Conservation (phyloP, 2,329 filamentous ascomycete species). For the Penicillium capsulatum region DNA sequence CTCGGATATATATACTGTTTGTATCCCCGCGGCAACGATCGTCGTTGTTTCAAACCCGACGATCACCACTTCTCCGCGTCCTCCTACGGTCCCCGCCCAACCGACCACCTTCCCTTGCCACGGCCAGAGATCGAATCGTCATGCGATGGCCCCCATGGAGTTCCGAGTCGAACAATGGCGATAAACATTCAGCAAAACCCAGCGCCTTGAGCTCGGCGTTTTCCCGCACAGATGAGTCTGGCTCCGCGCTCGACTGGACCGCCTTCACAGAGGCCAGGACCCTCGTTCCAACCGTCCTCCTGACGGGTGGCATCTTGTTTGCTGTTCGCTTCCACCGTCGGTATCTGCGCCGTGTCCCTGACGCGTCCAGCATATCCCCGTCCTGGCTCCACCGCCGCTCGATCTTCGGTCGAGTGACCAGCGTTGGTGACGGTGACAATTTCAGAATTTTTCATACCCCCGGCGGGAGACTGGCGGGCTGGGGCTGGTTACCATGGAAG, state of each 20-base stretch:
- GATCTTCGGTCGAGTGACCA: conserved; percentile 81
- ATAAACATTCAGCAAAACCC: conserved; percentile 16
- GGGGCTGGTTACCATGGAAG: conserved; percentile 79
- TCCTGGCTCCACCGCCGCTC: conserved; percentile 69
- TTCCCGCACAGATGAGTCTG: conserved; percentile 36
- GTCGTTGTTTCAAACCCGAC: too few relatives aligned
- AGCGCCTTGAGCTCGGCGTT: conserved; percentile 14
- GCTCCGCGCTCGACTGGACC: conserved; percentile 41
- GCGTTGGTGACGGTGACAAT: conserved; percentile 93
- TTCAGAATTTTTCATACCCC: conserved; percentile 94
- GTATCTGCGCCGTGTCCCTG: conserved; percentile 80
- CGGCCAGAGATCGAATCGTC: neutral
- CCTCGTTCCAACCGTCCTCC: conserved; percentile 35
- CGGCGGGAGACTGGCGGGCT: conserved; percentile 78
- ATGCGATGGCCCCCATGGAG: conserved; percentile 52
- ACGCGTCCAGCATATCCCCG: conserved; percentile 68
- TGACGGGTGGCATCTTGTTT: conserved; percentile 38
- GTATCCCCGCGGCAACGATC: too few relatives aligned
- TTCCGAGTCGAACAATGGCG: conserved; percentile 30
- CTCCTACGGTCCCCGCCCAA: neutral
- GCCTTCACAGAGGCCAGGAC: conserved; percentile 37
- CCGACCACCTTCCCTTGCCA: neutral
- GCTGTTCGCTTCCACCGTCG: conserved; percentile 35
- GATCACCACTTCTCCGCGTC: too few relatives aligned
- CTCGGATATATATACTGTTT: too few relatives aligned